Percentiles rank a stretch among this genome's conserved stretches.
Conservation (phyloP, 345 rosid genomes). For the Melaleuca alternifolia region DNA sequence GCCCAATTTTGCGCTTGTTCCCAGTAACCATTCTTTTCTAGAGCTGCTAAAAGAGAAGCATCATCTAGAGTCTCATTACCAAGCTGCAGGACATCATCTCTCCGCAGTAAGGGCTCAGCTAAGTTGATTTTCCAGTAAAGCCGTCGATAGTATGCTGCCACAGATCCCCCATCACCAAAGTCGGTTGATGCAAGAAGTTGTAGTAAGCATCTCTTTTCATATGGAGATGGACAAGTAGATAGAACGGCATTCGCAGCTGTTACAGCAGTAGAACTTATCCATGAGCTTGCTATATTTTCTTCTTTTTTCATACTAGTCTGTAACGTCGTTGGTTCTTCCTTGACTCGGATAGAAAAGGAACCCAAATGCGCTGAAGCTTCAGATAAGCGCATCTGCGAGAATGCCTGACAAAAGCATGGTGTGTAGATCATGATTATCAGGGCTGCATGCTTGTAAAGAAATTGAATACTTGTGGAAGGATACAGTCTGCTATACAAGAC, state of each 20-base stretch:
- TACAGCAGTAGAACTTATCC: conserved; percentile 85
- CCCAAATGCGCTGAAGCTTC: conserved; percentile 98
- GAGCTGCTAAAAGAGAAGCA: conserved; percentile 71
- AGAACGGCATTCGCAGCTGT: conserved; percentile 89
- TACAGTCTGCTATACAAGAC: background rate
- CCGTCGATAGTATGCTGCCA: conserved; percentile 62
- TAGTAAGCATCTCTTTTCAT: conserved; percentile 88
- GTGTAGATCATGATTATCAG: background rate
- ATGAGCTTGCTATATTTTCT: conserved; percentile 48
- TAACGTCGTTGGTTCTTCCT: conserved; percentile 54
- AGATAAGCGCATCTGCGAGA: conserved; percentile 90
- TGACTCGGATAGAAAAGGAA: conserved; percentile 82
- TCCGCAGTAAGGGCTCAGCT: conserved; percentile 80
- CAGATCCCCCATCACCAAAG: conserved; percentile 91
- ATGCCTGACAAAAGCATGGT: conserved; percentile 45
- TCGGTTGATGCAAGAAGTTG: conserved; percentile 88
- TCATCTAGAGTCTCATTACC: conserved; percentile 86
- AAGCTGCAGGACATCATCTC: conserved; percentile 54
- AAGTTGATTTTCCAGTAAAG: conserved; percentile 90
- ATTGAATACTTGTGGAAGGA: background rate
- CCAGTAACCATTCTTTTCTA: conserved; percentile 85
- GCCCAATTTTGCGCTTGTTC: conserved; percentile 99
- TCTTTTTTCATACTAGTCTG: conserved; percentile 57
- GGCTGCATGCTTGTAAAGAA: background rate
- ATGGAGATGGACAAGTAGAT: conserved; percentile 89